Evolutionary conservation across 257 asterid genomes (phyloP), one percentile per base, ranked within the genome.

Genomic region (Haberlea rhodopensis): DNA sequence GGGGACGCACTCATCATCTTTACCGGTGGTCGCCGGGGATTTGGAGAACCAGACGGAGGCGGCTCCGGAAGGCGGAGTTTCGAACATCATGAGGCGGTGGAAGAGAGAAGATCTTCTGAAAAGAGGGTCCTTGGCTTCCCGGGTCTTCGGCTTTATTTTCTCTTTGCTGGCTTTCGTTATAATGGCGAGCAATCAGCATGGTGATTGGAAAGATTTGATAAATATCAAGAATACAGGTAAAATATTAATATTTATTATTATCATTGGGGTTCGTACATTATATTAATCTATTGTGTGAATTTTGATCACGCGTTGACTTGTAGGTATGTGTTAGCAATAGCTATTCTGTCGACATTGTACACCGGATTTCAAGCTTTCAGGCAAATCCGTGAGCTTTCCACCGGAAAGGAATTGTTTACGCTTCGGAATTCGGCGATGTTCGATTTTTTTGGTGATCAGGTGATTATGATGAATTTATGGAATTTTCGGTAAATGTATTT

Each of bases 381-480:
- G 73, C 89, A 86, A 45, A 19, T 80, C 51, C 78, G 71, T 66
- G 85, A 80, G 59, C 62, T 84, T 54, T 71, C 80, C 28, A 79
- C 84, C 19, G 82, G 73, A 10, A 71, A 53, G 63, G 84, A 78
- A 59, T 25, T 49, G 2, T 45, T 80, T 65, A 51, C 85, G 1
- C 71, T 66, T 16, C 79, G 51, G 58, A 80, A 71, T 57, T 49
- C 71, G 21, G 79, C 80, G 5, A 23, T 69, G 63, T 0, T 83
- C 32, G 92, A 86, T 58, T 91, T 88, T 71, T 24, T 80, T 29
- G 98, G 87, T 13, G 98, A 91, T 78, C 98, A 91, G 96, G 97
- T 90, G 67, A 1, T 27, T 34, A 46, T 65, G 6, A 28, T 68
- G 24, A 34, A 22, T 20, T 59, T 16, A 59, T 59, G 49, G 13